phyloP scores from a whole-genome alignment of 2,329 filamentous ascomycete genomes.

The Penicillium sclerotigenum region DNA sequence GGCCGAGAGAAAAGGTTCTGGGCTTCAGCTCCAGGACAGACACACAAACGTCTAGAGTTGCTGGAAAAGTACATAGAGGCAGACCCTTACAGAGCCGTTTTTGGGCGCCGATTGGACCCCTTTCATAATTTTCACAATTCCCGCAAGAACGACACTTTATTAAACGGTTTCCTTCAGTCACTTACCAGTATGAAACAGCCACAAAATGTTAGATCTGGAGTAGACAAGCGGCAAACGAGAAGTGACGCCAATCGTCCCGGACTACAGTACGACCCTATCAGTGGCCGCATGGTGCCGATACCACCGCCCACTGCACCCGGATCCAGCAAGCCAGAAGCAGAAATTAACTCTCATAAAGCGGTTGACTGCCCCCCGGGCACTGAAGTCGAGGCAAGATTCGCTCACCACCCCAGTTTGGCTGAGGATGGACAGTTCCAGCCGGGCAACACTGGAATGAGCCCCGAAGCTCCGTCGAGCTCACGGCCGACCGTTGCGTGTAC shows the following conservation, averaged over 20 bases:
- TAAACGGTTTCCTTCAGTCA: constrained; percentile 32
- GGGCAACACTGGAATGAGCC: not conserved
- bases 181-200: constrained; percentile 16
- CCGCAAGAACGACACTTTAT: constrained; percentile 22
- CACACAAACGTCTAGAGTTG: constrained; percentile 35
- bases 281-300: constrained; percentile 39
- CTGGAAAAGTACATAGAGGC: constrained; percentile 36
- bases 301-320: not conserved
- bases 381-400: constrained; percentile 13
- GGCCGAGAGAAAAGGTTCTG: constrained; percentile 15
- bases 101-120: constrained; percentile 36
- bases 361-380: constrained; percentile 4
- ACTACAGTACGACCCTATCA: constrained; percentile 44
- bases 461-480: not conserved
- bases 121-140: constrained; percentile 16
- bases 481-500: constrained; percentile 5
- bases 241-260: constrained; percentile 3
- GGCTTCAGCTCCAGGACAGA: constrained; percentile 22
- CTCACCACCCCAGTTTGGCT: not conserved
- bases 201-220: constrained; percentile 5
- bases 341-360: not conserved
- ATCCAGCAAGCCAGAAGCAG: not conserved
- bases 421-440: constrained; percentile 13
- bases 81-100: constrained; percentile 42
- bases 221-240: constrained; percentile 1